Evolutionary conservation across 2,329 filamentous ascomycete species (phyloP).

Genomic region (Alternaria brassicae): DNA sequence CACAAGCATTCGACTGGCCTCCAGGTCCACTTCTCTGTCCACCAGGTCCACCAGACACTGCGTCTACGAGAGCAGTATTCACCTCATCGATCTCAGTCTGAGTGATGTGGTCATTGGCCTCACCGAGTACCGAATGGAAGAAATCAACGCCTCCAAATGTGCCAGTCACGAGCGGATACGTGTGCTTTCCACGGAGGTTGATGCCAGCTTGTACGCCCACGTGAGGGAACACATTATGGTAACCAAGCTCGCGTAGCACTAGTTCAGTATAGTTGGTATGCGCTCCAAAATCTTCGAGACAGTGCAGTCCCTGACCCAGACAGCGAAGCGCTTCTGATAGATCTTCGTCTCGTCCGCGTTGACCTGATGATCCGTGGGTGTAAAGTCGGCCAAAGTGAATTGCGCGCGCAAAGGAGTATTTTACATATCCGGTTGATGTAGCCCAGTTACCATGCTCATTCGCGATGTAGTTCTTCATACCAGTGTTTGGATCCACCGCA

Average conservation of each 20-base stretch:
- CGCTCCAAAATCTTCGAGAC: constrained; percentile 62
- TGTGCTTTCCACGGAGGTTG: constrained; percentile 55
- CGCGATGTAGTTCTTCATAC: constrained; percentile 99
- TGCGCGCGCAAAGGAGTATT: constrained; percentile 56
- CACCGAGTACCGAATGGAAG: constrained; percentile 59
- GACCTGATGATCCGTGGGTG: constrained; percentile 52
- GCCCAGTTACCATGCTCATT: constrained; percentile 89
- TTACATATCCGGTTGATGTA: constrained; percentile 84
- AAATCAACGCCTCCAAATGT: constrained; percentile 63
- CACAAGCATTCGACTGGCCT: constrained; percentile 41
- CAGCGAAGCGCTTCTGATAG: constrained; percentile 59
- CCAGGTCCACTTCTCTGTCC: constrained; percentile 36
- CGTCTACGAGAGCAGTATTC: constrained; percentile 54
- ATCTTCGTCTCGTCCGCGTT: constrained; percentile 53
- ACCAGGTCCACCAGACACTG: constrained; percentile 35
- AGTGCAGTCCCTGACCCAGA: constrained; percentile 61
- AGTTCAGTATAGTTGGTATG: constrained; percentile 65
- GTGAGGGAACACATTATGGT: constrained; percentile 60
- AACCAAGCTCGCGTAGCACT: constrained; percentile 60
- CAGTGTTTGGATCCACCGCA: constrained; percentile 54
- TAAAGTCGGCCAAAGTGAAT: constrained; percentile 59
- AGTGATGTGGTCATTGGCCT: constrained; percentile 59
- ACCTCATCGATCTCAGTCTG: constrained; percentile 58
- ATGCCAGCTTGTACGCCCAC: constrained; percentile 57
- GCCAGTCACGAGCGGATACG: constrained; percentile 62